A percentile compares a stretch with the other conserved stretches of the same genome.
phyloP scores from a whole-genome alignment of 2,329 filamentous ascomycete genomes.

The Aspergillus sp. region DNA sequence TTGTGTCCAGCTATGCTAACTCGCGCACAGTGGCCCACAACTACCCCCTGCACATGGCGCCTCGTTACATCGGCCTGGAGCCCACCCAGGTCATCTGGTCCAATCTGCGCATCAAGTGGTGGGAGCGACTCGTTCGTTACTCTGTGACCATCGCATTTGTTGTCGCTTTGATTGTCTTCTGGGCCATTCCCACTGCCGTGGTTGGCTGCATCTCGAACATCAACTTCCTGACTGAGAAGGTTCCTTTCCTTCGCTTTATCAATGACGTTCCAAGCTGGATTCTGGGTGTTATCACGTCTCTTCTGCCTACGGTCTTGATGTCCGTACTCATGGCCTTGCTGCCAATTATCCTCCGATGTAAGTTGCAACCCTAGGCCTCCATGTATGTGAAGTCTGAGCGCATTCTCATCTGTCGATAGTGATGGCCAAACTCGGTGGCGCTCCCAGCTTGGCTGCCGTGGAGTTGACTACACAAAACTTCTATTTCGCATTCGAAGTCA shows the following conservation, averaged over 20 bases:
- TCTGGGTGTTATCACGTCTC: constrained; percentile 78
- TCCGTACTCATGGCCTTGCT: constrained; percentile 84
- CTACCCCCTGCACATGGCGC: constrained; percentile 81
- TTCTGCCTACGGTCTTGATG: constrained; percentile 77
- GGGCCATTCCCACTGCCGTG: constrained; percentile 72
- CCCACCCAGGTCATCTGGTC: constrained; percentile 85
- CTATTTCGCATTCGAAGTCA: constrained; percentile 72
- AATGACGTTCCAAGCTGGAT: constrained; percentile 68
- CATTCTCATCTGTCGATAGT: constrained; percentile 45
- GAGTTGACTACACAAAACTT: constrained; percentile 89
- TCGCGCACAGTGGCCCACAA: constrained; percentile 68
- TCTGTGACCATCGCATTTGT: constrained; percentile 72
- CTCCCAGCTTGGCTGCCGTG: constrained; percentile 74
- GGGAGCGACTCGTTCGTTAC: constrained; percentile 75
- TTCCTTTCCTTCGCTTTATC: constrained; percentile 74
- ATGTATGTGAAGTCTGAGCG: neutral
- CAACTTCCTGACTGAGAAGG: constrained; percentile 61
- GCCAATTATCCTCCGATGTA: constrained; percentile 75
- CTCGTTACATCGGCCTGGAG: constrained; percentile 78
- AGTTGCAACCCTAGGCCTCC: constrained; percentile 32
- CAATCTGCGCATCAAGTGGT: constrained; percentile 81
- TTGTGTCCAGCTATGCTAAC: constrained; percentile 4
- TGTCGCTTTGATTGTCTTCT: constrained; percentile 79
- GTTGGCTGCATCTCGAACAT: constrained; percentile 89
- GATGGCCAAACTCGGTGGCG: constrained; percentile 77